These are phyloP conservation scores for Ophiocordyceps camponoti-floridani DNA, from an alignment of 2,329 filamentous ascomycete genomes.

Conservation along the genomic window DNA sequence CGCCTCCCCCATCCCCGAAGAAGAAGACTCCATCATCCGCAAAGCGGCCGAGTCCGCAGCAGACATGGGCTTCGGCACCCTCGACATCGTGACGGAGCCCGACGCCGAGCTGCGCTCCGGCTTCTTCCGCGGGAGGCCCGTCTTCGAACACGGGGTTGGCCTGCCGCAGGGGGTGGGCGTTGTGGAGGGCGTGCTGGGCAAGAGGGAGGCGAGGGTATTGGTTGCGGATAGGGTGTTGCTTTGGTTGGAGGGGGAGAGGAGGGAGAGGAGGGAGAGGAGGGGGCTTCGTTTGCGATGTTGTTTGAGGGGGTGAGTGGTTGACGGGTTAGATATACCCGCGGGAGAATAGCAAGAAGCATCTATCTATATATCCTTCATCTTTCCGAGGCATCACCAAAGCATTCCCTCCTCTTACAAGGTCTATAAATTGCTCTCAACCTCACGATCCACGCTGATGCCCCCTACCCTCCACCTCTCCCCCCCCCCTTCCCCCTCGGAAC, in stretches of 20 bases:
- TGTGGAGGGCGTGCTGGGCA: constrained; percentile 16
- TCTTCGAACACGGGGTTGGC: constrained; percentile 12
- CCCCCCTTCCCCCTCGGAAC: constrained; percentile 29
- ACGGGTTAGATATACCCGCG: too few relatives aligned
- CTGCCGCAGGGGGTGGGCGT: constrained; percentile 15
- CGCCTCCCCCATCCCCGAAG: background rate
- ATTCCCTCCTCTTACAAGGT: too few relatives aligned
- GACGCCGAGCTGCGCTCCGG: constrained; percentile 4
- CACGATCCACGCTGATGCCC: background rate
- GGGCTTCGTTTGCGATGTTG: background rate
- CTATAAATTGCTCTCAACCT: too few relatives aligned
- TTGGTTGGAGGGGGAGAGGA: constrained; percentile 13
- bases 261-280: too few relatives aligned
- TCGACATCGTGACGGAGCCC: constrained; percentile 14
- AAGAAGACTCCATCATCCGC: constrained; percentile 4
- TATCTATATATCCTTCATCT: too few relatives aligned
- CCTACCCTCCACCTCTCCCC: background rate
- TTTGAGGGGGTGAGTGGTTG: background rate
- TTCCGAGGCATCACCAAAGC: too few relatives aligned
- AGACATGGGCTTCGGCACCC: constrained; percentile 13
- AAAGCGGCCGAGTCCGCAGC: constrained; percentile 15
- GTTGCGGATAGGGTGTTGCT: constrained; percentile 21
- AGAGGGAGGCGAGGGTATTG: constrained; percentile 16
- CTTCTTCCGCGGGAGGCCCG: constrained; percentile 18
- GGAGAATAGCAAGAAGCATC: too few relatives aligned